Percentiles rank a stretch among this genome's conserved stretches.
These are phyloP conservation scores for Rhexocercosporidium sp. DNA, from an alignment of 2,329 filamentous ascomycete species.

Conservation along the genomic window DNA sequence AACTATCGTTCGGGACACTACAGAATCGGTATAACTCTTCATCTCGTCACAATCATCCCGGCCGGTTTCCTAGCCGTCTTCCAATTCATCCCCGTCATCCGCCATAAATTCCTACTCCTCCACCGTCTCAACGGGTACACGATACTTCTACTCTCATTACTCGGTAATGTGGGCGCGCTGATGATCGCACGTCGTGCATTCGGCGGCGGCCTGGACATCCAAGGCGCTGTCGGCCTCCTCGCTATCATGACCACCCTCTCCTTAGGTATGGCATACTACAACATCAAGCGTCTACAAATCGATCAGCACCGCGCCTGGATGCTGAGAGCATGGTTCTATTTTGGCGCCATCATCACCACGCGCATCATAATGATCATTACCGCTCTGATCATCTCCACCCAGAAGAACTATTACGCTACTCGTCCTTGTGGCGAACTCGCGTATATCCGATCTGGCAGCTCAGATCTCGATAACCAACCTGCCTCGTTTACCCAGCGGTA, in stretches of 20 bases:
- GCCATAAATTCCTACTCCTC: conserved; percentile 54
- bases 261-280: conserved; percentile 55
- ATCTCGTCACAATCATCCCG: conserved; percentile 53
- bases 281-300: conserved; percentile 65
- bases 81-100: conserved; percentile 55
- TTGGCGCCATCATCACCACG: conserved; percentile 57
- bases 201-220: conserved; percentile 58
- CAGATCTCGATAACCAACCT: not conserved
- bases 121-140: conserved; percentile 67
- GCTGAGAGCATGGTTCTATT: conserved; percentile 59
- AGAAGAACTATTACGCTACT: conserved; percentile 45
- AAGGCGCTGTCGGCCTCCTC: conserved; percentile 50
- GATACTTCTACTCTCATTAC: conserved; percentile 52
- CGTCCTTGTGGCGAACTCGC: conserved; percentile 55
- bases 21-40: conserved; percentile 51
- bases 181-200: conserved; percentile 58
- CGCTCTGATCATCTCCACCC: conserved; percentile 45
- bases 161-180: conserved; percentile 54
- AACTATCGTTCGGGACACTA: conserved; percentile 43
- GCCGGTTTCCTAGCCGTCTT: conserved; percentile 50
- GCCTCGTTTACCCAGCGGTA: conserved; percentile 41
- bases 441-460: conserved; percentile 41
- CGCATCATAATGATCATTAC: conserved; percentile 54
- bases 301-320: conserved; percentile 70
- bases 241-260: conserved; percentile 51